Conservation (phyloP, 768 basidiomycete species). For the Leucocoprinus birnbaumii region DNA sequence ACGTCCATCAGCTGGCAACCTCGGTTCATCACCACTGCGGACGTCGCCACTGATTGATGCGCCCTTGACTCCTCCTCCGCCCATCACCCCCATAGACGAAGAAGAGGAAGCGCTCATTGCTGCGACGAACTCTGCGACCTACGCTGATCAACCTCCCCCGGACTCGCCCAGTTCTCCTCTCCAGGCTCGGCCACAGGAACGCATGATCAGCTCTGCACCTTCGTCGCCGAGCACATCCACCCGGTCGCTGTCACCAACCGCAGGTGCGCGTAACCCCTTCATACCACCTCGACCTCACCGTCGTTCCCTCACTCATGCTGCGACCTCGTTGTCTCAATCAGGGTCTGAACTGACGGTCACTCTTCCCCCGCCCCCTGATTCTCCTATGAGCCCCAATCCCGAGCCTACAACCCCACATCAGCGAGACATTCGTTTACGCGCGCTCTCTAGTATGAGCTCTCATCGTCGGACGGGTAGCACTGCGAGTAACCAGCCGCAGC, state of each 20-base stretch:
- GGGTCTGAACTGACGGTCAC: conserved; percentile 67
- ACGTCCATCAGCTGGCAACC: conserved; percentile 39
- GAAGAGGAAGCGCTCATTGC: conserved; percentile 32
- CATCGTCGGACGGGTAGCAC: conserved; percentile 36
- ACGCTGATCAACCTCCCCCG: conserved; percentile 9
- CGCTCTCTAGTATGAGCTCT: conserved; percentile 63
- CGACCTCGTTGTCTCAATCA: conserved; percentile 54
- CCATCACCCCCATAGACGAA: conserved; percentile 80
- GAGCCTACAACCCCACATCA: conserved; percentile 86
- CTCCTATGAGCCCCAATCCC: conserved; percentile 65
- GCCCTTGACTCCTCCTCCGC: conserved; percentile 54
- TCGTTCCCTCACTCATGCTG: conserved; percentile 68
- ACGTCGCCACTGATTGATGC: conserved; percentile 41
- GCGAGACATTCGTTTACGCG: conserved; percentile 53
- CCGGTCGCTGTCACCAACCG: conserved; percentile 61
- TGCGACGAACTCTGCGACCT: conserved; percentile 19
- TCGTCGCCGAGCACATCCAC: conserved; percentile 45
- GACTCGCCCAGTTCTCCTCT: conserved; percentile 23
- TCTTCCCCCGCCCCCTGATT: conserved; percentile 77
- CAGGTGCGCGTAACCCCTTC: conserved; percentile 86
- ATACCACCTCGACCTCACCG: conserved; percentile 66
- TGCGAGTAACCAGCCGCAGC: conserved; percentile 21
- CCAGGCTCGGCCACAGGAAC: conserved; percentile 14
- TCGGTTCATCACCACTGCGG: conserved; percentile 67
- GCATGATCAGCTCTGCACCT: conserved; percentile 13